Base-by-base conservation (phyloP, 495 filamentous ascomycete species). In the Margaritispora aquatica region DNA sequence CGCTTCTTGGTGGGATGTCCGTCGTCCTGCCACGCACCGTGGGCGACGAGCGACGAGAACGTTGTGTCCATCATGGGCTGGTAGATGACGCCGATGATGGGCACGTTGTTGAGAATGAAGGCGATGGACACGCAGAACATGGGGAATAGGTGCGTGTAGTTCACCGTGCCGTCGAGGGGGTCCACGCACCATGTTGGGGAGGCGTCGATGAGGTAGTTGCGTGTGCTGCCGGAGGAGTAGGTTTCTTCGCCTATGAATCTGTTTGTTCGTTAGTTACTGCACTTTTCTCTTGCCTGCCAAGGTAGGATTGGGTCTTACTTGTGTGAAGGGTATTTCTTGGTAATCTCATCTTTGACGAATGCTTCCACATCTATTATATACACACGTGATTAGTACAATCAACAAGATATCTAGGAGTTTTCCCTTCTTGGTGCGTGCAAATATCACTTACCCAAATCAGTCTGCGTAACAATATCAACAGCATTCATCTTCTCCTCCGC, bases 221-320 rank as follows among this genome's bases (percentile, higher is more conserved):
- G 77, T 1, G 77, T 73, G 15, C 73, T 26, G 23, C 81, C 78
- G 64, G 83, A 81, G 41, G 82, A 82, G 65, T 89, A 88, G 26
- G 77, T 77, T 68, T 88, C 85, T 72, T 89, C 86, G 44, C 86
- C 86, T 58, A 89, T 74, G 70, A 89, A 89, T 64, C 83, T 86
- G 61, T 38, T 29, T 44, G 7, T 3, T n/a, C 38, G 38, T 44
- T n/a, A 44, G 19, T 17, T 8, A 8, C 38, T 17, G 17, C 17
- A 15, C 19, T 22, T 59, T 23, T 26, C 1, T 51, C n/a, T 23
- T 44, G 29, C 29, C 8, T 51, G 9, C 54, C 26, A 49, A 50
- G 19, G 9, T 49, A 5, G 23, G 5, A 29, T 26, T 46, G 13
- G 36, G 47, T 20, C 81, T 38, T 47, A 86, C 83, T 81, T 76